A percentile compares a stretch with the other conserved stretches of the same genome.
phyloP scores from a whole-genome alignment of 1,139 yeast genomes.

The Pichia sp. region DNA sequence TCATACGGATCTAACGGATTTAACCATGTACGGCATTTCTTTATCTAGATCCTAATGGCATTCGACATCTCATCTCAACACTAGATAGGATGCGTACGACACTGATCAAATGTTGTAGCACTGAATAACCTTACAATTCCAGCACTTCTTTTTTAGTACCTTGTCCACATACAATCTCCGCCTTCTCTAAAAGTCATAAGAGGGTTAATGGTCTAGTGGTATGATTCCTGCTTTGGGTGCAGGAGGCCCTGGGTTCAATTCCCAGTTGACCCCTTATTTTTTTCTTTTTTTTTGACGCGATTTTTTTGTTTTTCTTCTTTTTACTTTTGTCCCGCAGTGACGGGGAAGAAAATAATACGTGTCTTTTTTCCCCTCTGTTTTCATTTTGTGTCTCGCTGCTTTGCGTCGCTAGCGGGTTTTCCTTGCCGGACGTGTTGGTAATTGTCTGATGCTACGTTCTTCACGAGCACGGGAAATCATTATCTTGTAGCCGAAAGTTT shows the following conservation, averaged over 20 bases:
- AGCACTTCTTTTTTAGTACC: background rate
- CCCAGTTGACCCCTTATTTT: constrained; percentile 31
- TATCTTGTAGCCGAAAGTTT: background rate
- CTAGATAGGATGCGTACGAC: too few species aligned
- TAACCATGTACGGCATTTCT: too few species aligned
- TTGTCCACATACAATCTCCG: too few species aligned
- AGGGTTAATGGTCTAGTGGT: constrained; percentile 35
- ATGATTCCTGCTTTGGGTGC: constrained; percentile 51
- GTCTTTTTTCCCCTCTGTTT: background rate
- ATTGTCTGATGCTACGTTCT: background rate
- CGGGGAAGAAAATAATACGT: constrained; percentile 1
- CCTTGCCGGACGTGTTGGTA: background rate
- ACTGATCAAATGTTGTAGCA: too few species aligned
- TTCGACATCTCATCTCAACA: too few species aligned
- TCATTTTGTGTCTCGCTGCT: background rate
- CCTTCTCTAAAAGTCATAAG: background rate
- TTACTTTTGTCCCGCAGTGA: background rate
- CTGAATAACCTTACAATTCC: too few species aligned
- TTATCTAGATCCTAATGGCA: too few species aligned
- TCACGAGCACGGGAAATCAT: background rate
- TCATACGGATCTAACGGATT: too few species aligned
- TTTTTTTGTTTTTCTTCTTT: background rate
- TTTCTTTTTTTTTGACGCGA: constrained; percentile 2
- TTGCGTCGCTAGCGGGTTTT: background rate
- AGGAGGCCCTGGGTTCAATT: constrained; percentile 35